phyloP scores from a whole-genome alignment of 768 basidiomycete genomes.

The Phlebiopsis gigantea region DNA sequence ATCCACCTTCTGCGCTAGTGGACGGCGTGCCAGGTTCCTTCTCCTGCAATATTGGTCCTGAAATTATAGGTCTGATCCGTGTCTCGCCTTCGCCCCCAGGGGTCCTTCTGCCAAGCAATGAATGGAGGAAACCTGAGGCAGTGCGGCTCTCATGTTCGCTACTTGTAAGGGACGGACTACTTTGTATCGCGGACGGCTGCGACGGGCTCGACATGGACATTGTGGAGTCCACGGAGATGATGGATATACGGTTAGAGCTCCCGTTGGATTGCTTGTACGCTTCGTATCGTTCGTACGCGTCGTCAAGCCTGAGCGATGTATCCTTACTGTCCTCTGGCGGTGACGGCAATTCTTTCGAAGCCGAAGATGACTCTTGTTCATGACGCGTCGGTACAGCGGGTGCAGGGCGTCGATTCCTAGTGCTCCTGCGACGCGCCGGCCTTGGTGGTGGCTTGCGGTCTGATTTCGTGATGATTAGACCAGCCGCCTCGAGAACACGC shows the following conservation, averaged over 20 bases:
- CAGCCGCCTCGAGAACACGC: slow-evolving; percentile 84
- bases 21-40: slow-evolving; percentile 29
- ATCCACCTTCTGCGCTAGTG: slow-evolving; percentile 50
- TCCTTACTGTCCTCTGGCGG: slow-evolving; percentile 31
- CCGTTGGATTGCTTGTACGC: slow-evolving; percentile 58
- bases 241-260: slow-evolving; percentile 50
- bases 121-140: slow-evolving; percentile 42
- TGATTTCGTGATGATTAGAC: slow-evolving; percentile 65
- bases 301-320: slow-evolving; percentile 44
- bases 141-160: slow-evolving; percentile 21
- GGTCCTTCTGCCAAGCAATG: slow-evolving; percentile 56
- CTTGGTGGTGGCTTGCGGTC: slow-evolving; percentile 48
- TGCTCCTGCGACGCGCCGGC: slow-evolving; percentile 28
- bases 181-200: slow-evolving; percentile 14
- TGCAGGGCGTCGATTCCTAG: slow-evolving; percentile 39
- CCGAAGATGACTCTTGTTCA: slow-evolving; percentile 18
- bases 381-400: slow-evolving; percentile 42
- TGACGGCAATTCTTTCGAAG: slow-evolving; percentile 50
- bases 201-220: slow-evolving; percentile 22
- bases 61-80: slow-evolving; percentile 49
- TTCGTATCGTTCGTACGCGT: slow-evolving; percentile 89
- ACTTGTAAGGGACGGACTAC: slow-evolving; percentile 7
- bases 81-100: slow-evolving; percentile 43
- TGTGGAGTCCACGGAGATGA: slow-evolving; percentile 50
- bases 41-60: slow-evolving; percentile 52